Evolutionary conservation across 228 moss, liverwort and hornwort species (phyloP), one percentile per base, ranked within the genome.

Genomic region (Sphagnum fallax): DNA sequence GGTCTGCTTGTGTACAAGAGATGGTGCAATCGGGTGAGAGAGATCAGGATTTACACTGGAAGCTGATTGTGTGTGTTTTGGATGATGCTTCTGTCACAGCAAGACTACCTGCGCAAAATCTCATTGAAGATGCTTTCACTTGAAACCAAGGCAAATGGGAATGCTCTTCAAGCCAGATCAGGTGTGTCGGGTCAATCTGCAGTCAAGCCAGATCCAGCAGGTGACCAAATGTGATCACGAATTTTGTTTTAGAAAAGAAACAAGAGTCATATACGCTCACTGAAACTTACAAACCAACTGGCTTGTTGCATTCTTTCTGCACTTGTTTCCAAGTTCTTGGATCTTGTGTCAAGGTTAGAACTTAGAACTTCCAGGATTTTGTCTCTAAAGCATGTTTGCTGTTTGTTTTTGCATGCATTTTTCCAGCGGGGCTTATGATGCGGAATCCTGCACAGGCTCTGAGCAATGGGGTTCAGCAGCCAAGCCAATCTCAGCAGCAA

Each of bases 51-150:
- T 9, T 8, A 14, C 11, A 16, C 60, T 9, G 60, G 60, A 57
- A 57, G 60, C 6, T 61, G 11, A 61, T 14, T 14, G 60, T 61
- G 6, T 5, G 32, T 32, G 32, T 32, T 32, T 32, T 32, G 32
- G 32, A 3, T 32, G 32, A 32, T 32, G 32, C 32, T 32, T 51
- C 6, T 57, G 53, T 50, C 62, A 49, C 87, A 88, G 88, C 88
- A 84, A 88, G 84, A 88, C 53, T 88, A 88, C 66, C 65, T 88
- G 6, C 69, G 88, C 66, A 88, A 80, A 80, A 88, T 88, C 50
- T 88, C 88, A 4, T 70, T 84, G 53, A 88, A 84, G 77, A 88
- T 88, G 84, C 74, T 88, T 4, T 80, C 82, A 0, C 72, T 84
- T 69, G 88, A 88, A 52, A 84, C 88, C 5, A 84, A 84, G 71